Base-by-base conservation (phyloP, 768 basidiomycete species). In the Rhodosporidiobolus sp. region DNA sequence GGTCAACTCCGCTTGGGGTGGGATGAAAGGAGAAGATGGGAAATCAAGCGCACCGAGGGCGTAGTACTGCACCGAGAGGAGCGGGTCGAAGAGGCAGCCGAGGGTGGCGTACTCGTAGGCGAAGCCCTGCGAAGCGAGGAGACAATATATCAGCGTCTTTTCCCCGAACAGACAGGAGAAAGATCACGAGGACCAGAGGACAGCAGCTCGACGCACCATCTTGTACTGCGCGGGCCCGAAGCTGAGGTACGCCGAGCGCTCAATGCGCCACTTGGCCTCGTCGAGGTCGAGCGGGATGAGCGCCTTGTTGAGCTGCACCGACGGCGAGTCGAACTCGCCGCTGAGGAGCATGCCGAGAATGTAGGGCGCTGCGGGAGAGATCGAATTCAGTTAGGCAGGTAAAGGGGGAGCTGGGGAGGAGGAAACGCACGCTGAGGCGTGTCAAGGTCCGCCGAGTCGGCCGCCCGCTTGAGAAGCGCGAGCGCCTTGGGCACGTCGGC, bases 61-160 rank as follows among this genome's bases (percentile, higher is more conserved):
- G 81, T 97, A 97, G 79, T 92, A 97, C 79, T 94, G 91, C 30
- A 98, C 93, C 65, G 88, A 89, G 49, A 95, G 83, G 26, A 95
- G 84, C 0, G 95, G 88, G 79, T 97, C 94, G 81, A 92, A 96
- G 0, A 88, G 85, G 83, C 89, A 92, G 0, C 90, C 90, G 0
- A 91, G 85, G 19, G 87, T 85, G 1, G 94, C 94, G 76, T 94
- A 93, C 79, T 97, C 95, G 82, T 92, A 94, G 5, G 90, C 87
- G 76, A 91, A 90, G 0, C 94, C 95, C 65, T 66, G 54, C 34
- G 26, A 14, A 3, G 24, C 11, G 9, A 30, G 28, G 38, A 14
- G 7, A 14, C 8, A 14, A 7, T 43, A 7, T 14, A 43, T 43
- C 38, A 43, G 38, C 38, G 8, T 43, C 38, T 14, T 43, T 43